Evolutionary conservation across 2,329 filamentous ascomycete genomes (phyloP).

Genomic region (Exutisphaerella laricina): DNA sequence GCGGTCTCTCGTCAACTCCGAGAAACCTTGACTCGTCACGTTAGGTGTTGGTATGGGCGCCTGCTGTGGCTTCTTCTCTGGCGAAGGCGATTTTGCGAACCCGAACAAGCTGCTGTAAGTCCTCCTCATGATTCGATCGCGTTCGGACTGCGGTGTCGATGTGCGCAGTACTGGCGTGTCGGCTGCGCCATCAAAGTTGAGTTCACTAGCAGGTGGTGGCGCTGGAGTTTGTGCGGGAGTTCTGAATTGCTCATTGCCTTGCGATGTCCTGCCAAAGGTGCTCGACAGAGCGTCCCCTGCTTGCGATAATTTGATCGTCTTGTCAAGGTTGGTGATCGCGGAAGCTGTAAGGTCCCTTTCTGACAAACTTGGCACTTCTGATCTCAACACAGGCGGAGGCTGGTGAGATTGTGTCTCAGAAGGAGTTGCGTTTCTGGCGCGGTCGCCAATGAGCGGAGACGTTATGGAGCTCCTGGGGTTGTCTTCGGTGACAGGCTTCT

Average conservation of each 20-base stretch:
- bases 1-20: not conserved
- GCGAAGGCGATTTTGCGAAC: constrained; percentile 25
- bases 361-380: not conserved
- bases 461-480: too few species aligned
- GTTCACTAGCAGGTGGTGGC: constrained; percentile 7
- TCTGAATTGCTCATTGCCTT: not conserved
- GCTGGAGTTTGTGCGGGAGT: constrained; percentile 8
- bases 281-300: not conserved
- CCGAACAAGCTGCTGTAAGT: constrained; percentile 31
- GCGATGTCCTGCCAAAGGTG: not conserved
- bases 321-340: not conserved
- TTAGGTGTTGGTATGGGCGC: constrained; percentile 3
- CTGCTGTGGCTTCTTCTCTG: constrained; percentile 13
- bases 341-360: too few species aligned
- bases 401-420: not conserved
- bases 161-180: constrained; percentile 8
- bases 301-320: constrained; percentile 1
- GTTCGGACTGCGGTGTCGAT: constrained; percentile 26
- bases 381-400: too few species aligned
- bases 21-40: not conserved
- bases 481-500: too few species aligned
- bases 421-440: too few species aligned
- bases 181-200: constrained; percentile 19
- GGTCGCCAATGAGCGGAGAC: too few species aligned
- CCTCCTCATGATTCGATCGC: constrained; percentile 27